phyloP scores from a whole-genome alignment of 148 eudicot species.

The Dysphania ambrosioides region DNA sequence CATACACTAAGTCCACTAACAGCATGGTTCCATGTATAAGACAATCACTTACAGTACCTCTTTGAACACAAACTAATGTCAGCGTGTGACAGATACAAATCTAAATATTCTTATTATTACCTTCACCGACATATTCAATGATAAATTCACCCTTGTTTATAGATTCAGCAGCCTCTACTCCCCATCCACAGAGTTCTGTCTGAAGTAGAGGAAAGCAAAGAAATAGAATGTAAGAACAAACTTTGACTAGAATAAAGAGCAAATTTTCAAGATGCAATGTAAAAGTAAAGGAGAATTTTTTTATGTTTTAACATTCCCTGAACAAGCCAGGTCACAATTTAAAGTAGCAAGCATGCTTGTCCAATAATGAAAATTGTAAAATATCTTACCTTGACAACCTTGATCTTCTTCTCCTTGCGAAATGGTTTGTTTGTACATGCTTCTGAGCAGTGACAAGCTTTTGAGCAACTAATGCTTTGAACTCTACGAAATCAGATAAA shows the following conservation, averaged over 20 bases:
- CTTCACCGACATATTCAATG: conserved; percentile 90
- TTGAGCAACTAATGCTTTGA: conserved; percentile 93
- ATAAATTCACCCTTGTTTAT: conserved; percentile 63
- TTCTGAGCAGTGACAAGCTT: conserved; percentile 75
- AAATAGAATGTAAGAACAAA: conserved; percentile 4
- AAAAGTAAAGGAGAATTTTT: background rate
- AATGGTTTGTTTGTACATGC: conserved; percentile 83
- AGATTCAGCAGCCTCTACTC: conserved; percentile 63
- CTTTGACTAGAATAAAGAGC: background rate
- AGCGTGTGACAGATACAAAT: background rate
- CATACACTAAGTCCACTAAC: background rate
- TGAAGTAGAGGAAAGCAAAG: conserved; percentile 19
- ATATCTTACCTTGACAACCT: conserved; percentile 56
- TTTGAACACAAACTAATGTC: background rate
- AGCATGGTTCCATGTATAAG: background rate
- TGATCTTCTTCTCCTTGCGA: conserved; percentile 73
- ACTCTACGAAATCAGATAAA: conserved; percentile 45
- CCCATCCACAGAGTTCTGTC: conserved; percentile 95
- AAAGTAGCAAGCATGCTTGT: background rate
- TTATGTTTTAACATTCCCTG: background rate
- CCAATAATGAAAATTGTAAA: background rate
- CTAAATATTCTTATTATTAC: conserved; percentile 30
- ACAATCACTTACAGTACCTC: background rate
- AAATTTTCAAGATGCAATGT: conserved; percentile 2
- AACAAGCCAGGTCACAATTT: background rate